Evolutionary conservation across 148 eudicot species (phyloP), one percentile per base, ranked within the genome.

Genomic region (Mesembryanthemum crystallinum): DNA sequence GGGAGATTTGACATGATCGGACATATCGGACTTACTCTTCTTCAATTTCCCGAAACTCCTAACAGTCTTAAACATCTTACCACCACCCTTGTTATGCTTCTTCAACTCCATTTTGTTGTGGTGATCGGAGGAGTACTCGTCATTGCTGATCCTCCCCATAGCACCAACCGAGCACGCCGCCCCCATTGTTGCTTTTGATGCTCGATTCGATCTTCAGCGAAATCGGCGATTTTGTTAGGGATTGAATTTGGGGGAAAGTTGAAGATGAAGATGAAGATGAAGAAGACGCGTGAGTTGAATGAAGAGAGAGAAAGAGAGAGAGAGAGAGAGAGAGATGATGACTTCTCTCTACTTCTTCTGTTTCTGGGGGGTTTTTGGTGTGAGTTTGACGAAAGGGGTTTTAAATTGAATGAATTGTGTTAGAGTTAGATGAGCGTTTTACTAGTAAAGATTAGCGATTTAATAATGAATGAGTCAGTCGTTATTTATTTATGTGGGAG

Each of bases 31-130:
- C 25, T 59, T 67, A 21, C 73, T 78, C 77, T 79, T 86, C 55
- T 80, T 78, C 76, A 76, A 62, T 79, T 74, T 79, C 1, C 71
- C 87, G 49, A 90, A 84, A 60, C 90, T 88, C 67, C 54, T 78
- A 12, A 77, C 69, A 15, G 88, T 80, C 76, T 78, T 89, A 68
- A 89, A 77, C 75, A 86, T 89, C 33, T 82, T 81, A 7, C 37
- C 12, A 71, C 28, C 66, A 3, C 29, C 58, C 0, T 61, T 77
- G 37, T 14, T 72, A 27, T 39, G 63, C 2, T 7, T 70, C 25
- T 54, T 74, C 24, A 18, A 21, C 29, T 73, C 47, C 25, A 18
- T 33, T 7, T 62, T 27, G 32, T 10, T 18, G 43, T 62, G 86
- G 12, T 79, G 14, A 39, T 76, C 43, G 47, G 64, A 62, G 8